Conservation (phyloP, 257 asterid genomes). For the Salvia rosmarinus region DNA sequence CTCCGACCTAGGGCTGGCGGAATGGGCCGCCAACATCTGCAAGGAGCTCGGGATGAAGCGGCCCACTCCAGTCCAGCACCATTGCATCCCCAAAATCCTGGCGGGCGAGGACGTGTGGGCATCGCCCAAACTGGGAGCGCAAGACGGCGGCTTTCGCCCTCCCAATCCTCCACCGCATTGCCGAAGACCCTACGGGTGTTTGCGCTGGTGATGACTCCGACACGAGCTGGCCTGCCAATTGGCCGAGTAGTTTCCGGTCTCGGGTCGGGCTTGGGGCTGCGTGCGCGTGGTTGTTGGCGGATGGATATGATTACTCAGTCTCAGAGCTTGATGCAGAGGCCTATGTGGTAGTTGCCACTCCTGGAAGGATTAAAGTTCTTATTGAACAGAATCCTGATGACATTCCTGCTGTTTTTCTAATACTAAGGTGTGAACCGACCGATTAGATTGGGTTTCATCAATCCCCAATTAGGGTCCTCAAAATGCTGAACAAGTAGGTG, state of each 20-base stretch:
- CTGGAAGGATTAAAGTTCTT: slow-evolving; percentile 92
- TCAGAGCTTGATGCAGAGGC: slow-evolving; percentile 65
- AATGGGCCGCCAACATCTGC: slow-evolving; percentile 84
- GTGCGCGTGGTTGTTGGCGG: slow-evolving; percentile 83
- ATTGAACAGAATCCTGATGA: slow-evolving; percentile 79
- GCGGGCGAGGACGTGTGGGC: slow-evolving; percentile 89
- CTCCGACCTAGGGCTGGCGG: slow-evolving; percentile 78
- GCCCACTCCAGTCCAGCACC: slow-evolving; percentile 87
- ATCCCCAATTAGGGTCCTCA: no score
- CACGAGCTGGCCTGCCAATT: slow-evolving; percentile 87
- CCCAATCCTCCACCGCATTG: slow-evolving; percentile 77
- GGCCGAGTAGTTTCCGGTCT: slow-evolving; percentile 94
- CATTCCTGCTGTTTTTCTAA: slow-evolving; percentile 68
- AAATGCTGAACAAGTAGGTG: no score
- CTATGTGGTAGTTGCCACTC: slow-evolving; percentile 94
- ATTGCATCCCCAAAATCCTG: slow-evolving; percentile 86
- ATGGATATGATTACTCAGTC: slow-evolving; percentile 86
- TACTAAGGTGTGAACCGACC: no score
- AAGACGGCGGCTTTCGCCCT: slow-evolving; percentile 95
- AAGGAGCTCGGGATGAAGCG: slow-evolving; percentile 83
- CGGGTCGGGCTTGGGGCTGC: slow-evolving; percentile 74
- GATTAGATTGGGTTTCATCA: no score
- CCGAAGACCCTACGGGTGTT: slow-evolving; percentile 83
- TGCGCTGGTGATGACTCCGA: slow-evolving; percentile 88
- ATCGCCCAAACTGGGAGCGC: slow-evolving; percentile 90